These are phyloP conservation scores for Niveomyces coronatus DNA, from an alignment of 2,329 filamentous ascomycete genomes.

Conservation along the genomic window DNA sequence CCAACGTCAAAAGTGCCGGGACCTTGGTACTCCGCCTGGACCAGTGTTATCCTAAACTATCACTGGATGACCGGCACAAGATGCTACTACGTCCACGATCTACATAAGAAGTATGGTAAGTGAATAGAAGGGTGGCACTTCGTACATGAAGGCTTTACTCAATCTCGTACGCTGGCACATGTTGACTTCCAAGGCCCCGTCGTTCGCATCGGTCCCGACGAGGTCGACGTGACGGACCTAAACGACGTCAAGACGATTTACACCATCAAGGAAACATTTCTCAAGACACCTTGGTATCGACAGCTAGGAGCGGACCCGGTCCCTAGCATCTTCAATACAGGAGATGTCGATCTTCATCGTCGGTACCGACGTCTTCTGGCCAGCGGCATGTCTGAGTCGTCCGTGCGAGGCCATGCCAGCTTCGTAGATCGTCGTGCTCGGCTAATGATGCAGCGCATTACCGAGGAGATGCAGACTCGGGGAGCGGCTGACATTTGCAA, in stretches of 20 bases:
- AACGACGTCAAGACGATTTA: neutral
- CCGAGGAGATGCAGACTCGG: neutral
- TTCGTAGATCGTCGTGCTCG: slow-evolving; percentile 10
- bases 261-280: neutral
- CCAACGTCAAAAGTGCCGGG: neutral
- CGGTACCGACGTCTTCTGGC: neutral
- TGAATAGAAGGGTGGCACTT: neutral
- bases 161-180: too few species aligned
- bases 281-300: neutral
- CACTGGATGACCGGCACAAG: neutral
- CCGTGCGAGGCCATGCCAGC: neutral
- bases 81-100: neutral
- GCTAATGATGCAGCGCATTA: neutral
- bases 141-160: too few species aligned
- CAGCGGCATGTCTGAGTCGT: neutral
- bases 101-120: neutral
- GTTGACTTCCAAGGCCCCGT: slow-evolving; percentile 1
- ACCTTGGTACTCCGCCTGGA: neutral
- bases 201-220: neutral
- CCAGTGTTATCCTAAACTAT: neutral
- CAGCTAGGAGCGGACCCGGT: slow-evolving; percentile 8
- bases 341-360: neutral
- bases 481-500: neutral
- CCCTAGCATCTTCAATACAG: neutral
- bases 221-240: neutral